Base-by-base conservation (phyloP, 257 asterid genomes). In the Solanum corneliomulleri region DNA sequence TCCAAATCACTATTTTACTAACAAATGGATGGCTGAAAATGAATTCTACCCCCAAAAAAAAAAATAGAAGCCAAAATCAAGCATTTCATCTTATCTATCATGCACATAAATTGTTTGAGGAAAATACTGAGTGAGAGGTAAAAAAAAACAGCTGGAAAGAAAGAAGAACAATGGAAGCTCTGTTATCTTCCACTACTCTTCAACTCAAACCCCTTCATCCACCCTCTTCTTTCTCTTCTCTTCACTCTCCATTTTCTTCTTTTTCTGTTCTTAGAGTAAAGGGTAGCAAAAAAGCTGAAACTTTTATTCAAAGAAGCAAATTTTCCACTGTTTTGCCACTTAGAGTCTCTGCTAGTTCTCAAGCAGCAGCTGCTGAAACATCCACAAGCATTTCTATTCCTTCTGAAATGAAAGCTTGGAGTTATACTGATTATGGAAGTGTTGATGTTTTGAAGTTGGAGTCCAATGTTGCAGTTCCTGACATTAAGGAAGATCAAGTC, bases 331-430 rank as follows among this genome's bases (percentile, higher is more conserved):
- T 25, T 41, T 68, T 83, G 21, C 82, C 90, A 45, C 86, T 92
- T 42, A 92, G 88, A 86, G 81, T 92, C 4, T 88, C 44, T 68
- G 96, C 98, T 20, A 89, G 90, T 84, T 93, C 98, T 11, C 95
- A 94, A 75, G 90, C 98, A 62, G 92, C 95, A 4, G 86, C 95
- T 71, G 86, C 86, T 39, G 91, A 91, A 87, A 74, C 92, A 60
- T 88, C 95, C 5, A 85, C 93, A 14, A 78, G 85, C 71, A 85
- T 93, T 68, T 83, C 93, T 1, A 42, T 94, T 15, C 99, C 97
- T 4, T 90, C 96, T 10, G 88, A 93, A 41, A 96, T 95, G 99
- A 93, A 95, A 93, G 98, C 94, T 11, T 96, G 98, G 99, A 88
- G 89, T 64, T 96, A 96, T 82, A 86, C 89, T 20, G 98, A 95